Conservation (phyloP, 2,329 filamentous ascomycete species). For the Grosmannia penicillata region DNA sequence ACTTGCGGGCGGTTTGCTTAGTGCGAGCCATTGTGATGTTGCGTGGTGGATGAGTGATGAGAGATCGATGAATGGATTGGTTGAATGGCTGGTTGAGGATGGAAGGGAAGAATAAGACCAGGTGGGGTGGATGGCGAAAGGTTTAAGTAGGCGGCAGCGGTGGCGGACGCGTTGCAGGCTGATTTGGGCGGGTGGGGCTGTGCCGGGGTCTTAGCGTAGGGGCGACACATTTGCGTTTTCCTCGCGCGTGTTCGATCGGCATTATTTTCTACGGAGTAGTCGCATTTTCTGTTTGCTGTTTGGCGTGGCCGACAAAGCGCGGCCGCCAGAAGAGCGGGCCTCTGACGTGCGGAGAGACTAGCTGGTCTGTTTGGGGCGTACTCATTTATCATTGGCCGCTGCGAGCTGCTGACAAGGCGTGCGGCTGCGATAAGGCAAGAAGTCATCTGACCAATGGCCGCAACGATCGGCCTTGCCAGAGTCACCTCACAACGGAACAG, state of each 20-base stretch:
- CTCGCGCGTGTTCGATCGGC: neutral
- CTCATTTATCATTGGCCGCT: conserved; percentile 2
- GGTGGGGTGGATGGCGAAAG: conserved; percentile 25
- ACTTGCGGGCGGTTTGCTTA: conserved; percentile 60
- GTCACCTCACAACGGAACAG: no score
- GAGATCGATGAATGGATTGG: conserved; percentile 16
- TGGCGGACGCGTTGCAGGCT: conserved; percentile 18
- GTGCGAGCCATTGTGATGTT: conserved; percentile 44
- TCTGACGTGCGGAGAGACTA: no score
- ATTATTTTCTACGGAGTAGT: neutral
- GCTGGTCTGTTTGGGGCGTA: neutral
- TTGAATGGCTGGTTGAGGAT: conserved; percentile 17
- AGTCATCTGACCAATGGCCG: neutral
- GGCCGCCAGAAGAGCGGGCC: neutral
- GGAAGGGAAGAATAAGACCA: conserved; percentile 22
- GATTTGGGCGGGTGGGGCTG: conserved; percentile 14
- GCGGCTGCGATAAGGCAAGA: neutral
- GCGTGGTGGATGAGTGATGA: conserved; percentile 14
- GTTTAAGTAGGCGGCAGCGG: conserved; percentile 21
- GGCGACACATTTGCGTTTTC: conserved; percentile 1
- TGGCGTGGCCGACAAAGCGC: no score
- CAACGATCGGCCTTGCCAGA: no score
- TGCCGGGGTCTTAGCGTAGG: neutral
- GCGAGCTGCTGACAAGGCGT: neutral
- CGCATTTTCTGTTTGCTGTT: neutral